phyloP scores from a whole-genome alignment of 2,329 filamentous ascomycete species.

The Leptographium procerum region DNA sequence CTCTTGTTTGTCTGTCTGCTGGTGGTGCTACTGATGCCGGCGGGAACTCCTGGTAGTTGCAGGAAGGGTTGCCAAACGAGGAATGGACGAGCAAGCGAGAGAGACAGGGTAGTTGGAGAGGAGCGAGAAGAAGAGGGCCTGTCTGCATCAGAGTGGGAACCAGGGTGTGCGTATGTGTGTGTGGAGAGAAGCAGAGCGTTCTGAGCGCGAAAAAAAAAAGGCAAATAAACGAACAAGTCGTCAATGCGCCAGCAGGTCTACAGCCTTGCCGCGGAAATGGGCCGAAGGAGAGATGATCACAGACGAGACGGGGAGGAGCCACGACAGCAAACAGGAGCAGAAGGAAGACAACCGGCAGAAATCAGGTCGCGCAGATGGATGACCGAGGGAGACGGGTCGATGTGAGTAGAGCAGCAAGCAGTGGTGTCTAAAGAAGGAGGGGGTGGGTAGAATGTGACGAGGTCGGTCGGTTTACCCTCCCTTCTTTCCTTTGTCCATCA shows the following conservation, averaged over 20 bases:
- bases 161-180: neutral
- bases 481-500: neutral
- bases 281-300: neutral
- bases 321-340: neutral
- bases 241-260: neutral
- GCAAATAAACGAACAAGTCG: neutral
- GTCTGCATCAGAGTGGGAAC: neutral
- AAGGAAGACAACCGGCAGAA: neutral
- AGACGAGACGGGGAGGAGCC: neutral
- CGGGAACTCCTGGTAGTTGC: constrained; percentile 6
- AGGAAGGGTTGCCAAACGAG: constrained; percentile 2
- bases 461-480: neutral
- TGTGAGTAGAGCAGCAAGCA: neutral
- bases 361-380: neutral
- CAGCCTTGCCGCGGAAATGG: neutral
- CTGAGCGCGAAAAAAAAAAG: neutral
- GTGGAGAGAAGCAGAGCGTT: neutral
- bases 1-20: neutral
- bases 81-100: constrained; percentile 1
- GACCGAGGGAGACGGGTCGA: too few species aligned
- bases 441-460: neutral
- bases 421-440: neutral
- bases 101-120: neutral
- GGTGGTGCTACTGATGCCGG: neutral
- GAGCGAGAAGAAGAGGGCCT: neutral